Evolutionary conservation across 129 eudicot genomes (phyloP).

Genomic region (Flaveria bidentis): DNA sequence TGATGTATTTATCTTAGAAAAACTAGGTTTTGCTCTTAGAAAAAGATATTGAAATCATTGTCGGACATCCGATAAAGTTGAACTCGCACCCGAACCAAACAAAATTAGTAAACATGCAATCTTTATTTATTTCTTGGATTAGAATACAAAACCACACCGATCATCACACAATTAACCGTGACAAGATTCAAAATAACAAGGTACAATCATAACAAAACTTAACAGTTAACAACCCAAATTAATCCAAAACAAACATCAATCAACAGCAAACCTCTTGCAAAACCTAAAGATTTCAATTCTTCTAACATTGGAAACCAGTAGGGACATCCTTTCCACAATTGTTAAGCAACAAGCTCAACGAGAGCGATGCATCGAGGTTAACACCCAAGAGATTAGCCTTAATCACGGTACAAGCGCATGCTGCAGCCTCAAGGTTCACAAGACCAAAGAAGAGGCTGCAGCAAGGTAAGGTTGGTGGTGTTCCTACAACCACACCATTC

Average conservation of each 20-base stretch:
- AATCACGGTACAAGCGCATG: conserved; percentile 26
- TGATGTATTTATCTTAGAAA: too few relatives aligned
- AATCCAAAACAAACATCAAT: conserved; percentile 19
- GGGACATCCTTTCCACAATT: conserved; percentile 32
- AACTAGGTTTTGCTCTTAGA: too few relatives aligned
- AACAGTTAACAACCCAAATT: background rate
- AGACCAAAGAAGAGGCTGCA: conserved; percentile 50
- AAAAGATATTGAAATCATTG: background rate
- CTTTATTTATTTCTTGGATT: background rate
- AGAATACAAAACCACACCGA: background rate
- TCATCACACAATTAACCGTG: background rate
- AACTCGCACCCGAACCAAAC: background rate
- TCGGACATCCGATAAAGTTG: background rate
- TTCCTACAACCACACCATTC: conserved; percentile 21
- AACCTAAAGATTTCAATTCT: background rate
- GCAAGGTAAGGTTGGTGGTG: conserved; percentile 42
- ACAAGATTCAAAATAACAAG: background rate
- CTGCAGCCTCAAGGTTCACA: conserved; percentile 30
- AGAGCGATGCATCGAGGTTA: conserved; percentile 1
- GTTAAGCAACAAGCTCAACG: conserved; percentile 25
- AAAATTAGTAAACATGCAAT: background rate
- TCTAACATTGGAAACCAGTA: conserved; percentile 29
- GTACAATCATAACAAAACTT: background rate
- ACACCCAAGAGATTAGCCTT: conserved; percentile 25
- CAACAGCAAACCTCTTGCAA: conserved; percentile 7